phyloP scores from a whole-genome alignment of 2,329 filamentous ascomycete species.

The Apiospora saccharicola region DNA sequence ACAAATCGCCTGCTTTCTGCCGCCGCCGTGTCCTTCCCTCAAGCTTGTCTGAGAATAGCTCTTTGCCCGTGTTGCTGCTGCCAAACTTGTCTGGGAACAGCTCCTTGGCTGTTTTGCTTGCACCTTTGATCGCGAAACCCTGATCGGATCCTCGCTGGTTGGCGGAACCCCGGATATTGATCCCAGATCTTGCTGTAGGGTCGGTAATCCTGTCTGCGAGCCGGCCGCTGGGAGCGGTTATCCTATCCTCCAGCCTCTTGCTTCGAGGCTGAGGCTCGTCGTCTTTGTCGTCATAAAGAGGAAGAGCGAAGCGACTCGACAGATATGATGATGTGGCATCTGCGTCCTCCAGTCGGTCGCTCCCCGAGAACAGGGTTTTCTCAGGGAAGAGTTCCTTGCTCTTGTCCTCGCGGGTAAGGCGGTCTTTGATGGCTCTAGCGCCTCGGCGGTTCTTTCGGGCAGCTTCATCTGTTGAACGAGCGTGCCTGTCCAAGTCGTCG shows the following conservation, averaged over 20 bases:
- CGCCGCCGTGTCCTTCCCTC: conserved; percentile 63
- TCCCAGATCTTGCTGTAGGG: conserved; percentile 43
- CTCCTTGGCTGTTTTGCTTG: conserved; percentile 63
- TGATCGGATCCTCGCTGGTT: conserved; percentile 53
- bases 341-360: conserved; percentile 58
- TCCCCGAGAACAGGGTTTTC: conserved; percentile 50
- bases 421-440: conserved; percentile 55
- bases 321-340: conserved; percentile 62
- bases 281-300: conserved; percentile 53
- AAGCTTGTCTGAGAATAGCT: conserved; percentile 70
- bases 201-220: conserved; percentile 47
- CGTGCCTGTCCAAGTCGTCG: conserved; percentile 49
- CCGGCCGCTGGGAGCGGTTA: conserved; percentile 37
- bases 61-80: conserved; percentile 67
- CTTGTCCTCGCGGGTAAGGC: conserved; percentile 48
- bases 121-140: conserved; percentile 73
- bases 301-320: conserved; percentile 55
- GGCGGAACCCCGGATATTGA: conserved; percentile 69
- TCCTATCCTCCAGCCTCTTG: conserved; percentile 40
- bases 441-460: conserved; percentile 51
- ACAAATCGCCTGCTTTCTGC: conserved; percentile 76
- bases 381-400: conserved; percentile 67
- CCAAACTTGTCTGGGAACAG: conserved; percentile 72
- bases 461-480: conserved; percentile 39
- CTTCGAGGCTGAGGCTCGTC: conserved; percentile 36